These are phyloP conservation scores for Leccinellum rugosiceps DNA, from an alignment of 768 basidiomycete species.

Conservation along the genomic window DNA sequence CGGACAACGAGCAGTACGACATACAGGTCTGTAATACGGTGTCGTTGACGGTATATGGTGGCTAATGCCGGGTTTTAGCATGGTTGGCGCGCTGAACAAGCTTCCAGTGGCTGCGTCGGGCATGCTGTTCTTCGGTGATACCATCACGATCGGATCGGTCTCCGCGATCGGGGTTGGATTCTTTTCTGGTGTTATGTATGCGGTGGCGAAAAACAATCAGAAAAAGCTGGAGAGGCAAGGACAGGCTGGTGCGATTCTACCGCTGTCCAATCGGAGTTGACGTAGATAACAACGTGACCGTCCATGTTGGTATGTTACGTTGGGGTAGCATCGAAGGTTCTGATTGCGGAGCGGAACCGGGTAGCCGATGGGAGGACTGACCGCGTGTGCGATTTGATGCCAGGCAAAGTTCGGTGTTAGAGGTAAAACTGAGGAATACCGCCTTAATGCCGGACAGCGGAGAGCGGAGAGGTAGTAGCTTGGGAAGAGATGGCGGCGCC, in stretches of 20 bases:
- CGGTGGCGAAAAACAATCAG: conserved; percentile 92
- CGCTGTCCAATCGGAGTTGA: conserved; percentile 52
- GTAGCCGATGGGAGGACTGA: neutral
- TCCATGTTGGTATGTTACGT: neutral
- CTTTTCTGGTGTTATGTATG: conserved; percentile 88
- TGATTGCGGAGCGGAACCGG: neutral
- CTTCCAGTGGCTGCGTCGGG: conserved; percentile 98
- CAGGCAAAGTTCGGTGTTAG: neutral
- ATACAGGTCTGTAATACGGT: conserved; percentile 64
- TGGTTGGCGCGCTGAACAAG: conserved; percentile 98
- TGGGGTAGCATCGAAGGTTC: neutral
- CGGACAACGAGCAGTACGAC: conserved; percentile 95
- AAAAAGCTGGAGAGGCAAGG: conserved; percentile 66
- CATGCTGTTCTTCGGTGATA: conserved; percentile 94
- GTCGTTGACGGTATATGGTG: neutral
- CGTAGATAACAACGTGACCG: conserved; percentile 1
- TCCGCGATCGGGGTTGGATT: conserved; percentile 87
- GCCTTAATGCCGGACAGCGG: conserved; percentile 31
- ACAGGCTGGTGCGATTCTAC: conserved; percentile 55
- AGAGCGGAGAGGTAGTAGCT: neutral
- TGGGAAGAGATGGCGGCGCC: neutral
- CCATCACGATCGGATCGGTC: conserved; percentile 83
- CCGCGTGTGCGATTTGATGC: neutral
- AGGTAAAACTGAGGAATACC: conserved; percentile 11
- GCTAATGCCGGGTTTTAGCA: conserved; percentile 43